These are phyloP conservation scores for Candida glucosophila DNA, from an alignment of 1,139 yeast genomes.

Conservation along the genomic window DNA sequence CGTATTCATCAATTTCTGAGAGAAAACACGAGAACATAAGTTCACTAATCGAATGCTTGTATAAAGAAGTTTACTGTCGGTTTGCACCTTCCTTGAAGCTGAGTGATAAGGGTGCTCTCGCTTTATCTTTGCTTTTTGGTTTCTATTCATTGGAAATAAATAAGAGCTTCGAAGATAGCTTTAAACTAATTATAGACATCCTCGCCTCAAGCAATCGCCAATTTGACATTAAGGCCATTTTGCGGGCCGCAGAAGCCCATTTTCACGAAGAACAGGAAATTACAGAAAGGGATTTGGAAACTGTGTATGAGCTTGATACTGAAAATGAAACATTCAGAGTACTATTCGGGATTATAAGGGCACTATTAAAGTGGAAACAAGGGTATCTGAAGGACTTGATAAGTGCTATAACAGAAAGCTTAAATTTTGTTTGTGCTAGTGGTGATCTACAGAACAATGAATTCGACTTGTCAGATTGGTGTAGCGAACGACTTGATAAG, in stretches of 20 bases:
- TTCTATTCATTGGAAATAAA: constrained; percentile 21
- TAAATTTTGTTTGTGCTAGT: constrained; percentile 10
- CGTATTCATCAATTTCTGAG: constrained; percentile 19
- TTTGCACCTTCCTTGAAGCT: constrained; percentile 44
- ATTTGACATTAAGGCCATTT: too few species aligned
- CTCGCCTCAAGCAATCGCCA: not conserved
- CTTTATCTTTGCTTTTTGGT: constrained; percentile 25
- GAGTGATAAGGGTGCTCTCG: constrained; percentile 40
- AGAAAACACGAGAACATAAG: constrained; percentile 11
- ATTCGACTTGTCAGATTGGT: constrained; percentile 19
- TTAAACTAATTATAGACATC: not conserved
- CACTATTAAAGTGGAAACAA: constrained; percentile 8
- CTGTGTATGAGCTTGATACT: too few species aligned
- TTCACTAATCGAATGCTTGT: constrained; percentile 30
- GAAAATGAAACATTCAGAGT: constrained; percentile 13
- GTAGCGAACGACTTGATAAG: constrained; percentile 3
- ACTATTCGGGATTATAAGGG: constrained; percentile 9
- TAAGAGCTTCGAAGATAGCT: constrained; percentile 8
- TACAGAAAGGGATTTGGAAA: too few species aligned
- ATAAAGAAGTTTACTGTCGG: constrained; percentile 36
- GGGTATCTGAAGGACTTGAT: too few species aligned
- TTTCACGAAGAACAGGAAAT: too few species aligned
- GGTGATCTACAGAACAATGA: constrained; percentile 16
- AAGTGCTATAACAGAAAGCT: too few species aligned
- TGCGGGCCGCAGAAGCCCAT: too few species aligned